A percentile compares a stretch with the other conserved stretches of the same genome.
Evolutionary conservation across 2,329 filamentous ascomycete species (phyloP).

Genomic region (Pochonia chlamydosporia): DNA sequence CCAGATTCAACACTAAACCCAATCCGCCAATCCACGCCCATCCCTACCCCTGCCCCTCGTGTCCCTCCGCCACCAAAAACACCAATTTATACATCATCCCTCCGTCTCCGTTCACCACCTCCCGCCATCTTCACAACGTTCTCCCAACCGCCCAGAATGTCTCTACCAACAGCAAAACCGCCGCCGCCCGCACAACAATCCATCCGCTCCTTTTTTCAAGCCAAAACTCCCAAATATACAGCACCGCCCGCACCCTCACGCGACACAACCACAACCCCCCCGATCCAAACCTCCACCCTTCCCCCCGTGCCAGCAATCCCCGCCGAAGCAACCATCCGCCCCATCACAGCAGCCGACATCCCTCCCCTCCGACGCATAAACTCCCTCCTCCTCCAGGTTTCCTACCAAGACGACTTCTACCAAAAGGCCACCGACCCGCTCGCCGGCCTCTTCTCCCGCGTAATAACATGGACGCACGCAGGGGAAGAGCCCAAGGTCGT

Average conservation of each 20-base stretch:
- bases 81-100: background rate
- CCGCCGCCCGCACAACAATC: constrained; percentile 43
- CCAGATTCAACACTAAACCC: background rate
- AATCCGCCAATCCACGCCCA: background rate
- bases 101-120: background rate
- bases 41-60: background rate
- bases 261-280: constrained; percentile 11
- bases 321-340: constrained; percentile 46
- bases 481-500: constrained; percentile 43
- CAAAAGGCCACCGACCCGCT: constrained; percentile 43
- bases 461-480: constrained; percentile 50
- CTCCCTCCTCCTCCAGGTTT: constrained; percentile 56
- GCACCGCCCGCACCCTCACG: constrained; percentile 24
- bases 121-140: background rate
- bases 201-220: constrained; percentile 58
- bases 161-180: constrained; percentile 31
- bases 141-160: constrained; percentile 28
- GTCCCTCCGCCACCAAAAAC: background rate
- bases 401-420: constrained; percentile 62
- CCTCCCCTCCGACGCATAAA: constrained; percentile 59
- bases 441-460: constrained; percentile 50
- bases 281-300: constrained; percentile 20
- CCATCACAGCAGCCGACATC: constrained; percentile 45
- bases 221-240: constrained; percentile 34
- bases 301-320: constrained; percentile 29